A percentile compares a stretch with the other conserved stretches of the same genome.
These are phyloP conservation scores for peach (Prunus persica) DNA, from an alignment of 306 rosid genomes.

Conservation along the genomic window DNA sequence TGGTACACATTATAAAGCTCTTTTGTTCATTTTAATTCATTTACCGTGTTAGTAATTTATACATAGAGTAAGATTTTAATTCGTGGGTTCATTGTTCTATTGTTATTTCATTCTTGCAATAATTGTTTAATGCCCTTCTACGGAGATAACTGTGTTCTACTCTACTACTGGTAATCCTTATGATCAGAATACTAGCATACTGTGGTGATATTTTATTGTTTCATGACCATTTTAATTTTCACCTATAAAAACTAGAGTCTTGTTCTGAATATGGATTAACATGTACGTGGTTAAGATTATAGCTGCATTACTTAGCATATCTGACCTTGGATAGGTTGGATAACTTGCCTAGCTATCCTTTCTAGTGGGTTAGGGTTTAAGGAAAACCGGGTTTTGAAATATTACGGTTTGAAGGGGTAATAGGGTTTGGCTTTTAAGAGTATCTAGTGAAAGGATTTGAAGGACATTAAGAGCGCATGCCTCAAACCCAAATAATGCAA, in stretches of 20 bases:
- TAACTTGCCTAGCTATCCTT: background rate
- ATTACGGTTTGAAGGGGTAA: no score
- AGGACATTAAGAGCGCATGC: no score
- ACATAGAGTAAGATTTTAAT: background rate
- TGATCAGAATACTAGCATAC: background rate
- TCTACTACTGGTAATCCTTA: background rate
- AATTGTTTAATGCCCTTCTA: background rate
- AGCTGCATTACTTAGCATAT: background rate
- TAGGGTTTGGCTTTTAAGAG: no score
- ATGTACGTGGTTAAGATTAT: background rate
- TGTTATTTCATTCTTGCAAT: background rate
- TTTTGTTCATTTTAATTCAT: slow-evolving; percentile 15
- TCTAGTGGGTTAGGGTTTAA: background rate
- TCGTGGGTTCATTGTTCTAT: background rate
- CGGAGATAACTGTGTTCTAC: background rate
- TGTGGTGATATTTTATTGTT: background rate
- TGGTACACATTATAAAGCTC: slow-evolving; percentile 50
- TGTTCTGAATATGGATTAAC: background rate
- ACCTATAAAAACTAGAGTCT: background rate
- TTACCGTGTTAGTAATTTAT: background rate
- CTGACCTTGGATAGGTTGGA: background rate
- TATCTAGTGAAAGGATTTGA: no score
- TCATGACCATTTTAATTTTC: background rate
- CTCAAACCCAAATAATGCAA: no score
- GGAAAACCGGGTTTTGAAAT: no score